Conservation (phyloP, 352 stramenopile genomes). For the Elongisporangium anandrum region DNA sequence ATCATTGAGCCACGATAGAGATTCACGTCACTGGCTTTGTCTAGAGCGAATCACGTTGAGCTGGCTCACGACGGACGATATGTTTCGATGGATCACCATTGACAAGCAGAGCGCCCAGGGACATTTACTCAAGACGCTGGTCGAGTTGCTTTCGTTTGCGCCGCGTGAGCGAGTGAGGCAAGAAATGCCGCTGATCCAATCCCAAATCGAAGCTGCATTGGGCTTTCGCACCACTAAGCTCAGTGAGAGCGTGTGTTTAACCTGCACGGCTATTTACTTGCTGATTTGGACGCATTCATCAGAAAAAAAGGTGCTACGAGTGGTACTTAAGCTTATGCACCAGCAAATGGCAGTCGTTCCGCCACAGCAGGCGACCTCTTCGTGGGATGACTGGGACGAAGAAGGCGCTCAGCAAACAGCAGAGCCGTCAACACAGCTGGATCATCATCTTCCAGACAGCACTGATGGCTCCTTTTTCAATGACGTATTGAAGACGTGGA, state of each 20-base stretch:
- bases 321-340: neutral
- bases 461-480: neutral
- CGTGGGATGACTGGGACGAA: slow-evolving; percentile 44
- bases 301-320: neutral
- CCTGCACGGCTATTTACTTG: slow-evolving; percentile 14
- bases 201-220: slow-evolving; percentile 4
- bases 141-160: slow-evolving; percentile 15
- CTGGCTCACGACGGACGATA: slow-evolving; percentile 61
- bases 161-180: neutral
- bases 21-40: slow-evolving; percentile 23
- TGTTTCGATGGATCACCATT: slow-evolving; percentile 68
- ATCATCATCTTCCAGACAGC: neutral
- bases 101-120: slow-evolving; percentile 28
- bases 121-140: slow-evolving; percentile 26
- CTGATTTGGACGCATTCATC: slow-evolving; percentile 13
- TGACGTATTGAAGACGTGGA: neutral
- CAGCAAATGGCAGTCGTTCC: slow-evolving; percentile 4
- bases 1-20: neutral
- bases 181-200: neutral
- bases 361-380: slow-evolving; percentile 1
- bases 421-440: neutral
- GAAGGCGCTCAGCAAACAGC: slow-evolving; percentile 14
- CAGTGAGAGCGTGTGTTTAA: neutral
- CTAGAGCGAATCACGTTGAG: slow-evolving; percentile 26
- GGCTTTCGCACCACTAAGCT: slow-evolving; percentile 5